These are phyloP conservation scores for Tieghemostelium lacteum DNA, from an alignment of 78 protist species.

Conservation along the genomic window DNA sequence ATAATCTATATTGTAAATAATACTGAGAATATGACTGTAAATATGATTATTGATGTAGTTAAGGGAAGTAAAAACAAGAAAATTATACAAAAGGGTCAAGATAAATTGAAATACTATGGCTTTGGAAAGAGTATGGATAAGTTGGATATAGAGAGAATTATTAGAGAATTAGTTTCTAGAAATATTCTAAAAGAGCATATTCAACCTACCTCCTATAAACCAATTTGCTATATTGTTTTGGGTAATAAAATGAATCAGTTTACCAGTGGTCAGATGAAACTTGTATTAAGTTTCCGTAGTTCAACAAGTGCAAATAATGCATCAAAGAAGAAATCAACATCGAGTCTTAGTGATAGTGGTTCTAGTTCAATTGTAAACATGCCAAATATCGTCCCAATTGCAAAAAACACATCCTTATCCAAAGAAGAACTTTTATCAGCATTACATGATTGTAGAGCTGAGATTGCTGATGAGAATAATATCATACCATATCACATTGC, in stretches of 20 bases:
- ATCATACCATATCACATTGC: not conserved
- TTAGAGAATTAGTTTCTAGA: not conserved
- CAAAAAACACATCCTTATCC: not conserved
- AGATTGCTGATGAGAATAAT: not conserved
- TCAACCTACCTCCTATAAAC: not conserved
- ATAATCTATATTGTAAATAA: not conserved
- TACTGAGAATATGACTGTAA: not conserved
- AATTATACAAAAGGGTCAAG: not conserved
- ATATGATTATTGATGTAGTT: not conserved
- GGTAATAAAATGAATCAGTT: not conserved
- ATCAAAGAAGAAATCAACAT: not conserved
- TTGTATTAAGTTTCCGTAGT: not conserved
- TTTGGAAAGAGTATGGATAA: not conserved
- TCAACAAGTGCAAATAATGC: not conserved
- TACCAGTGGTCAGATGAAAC: not conserved
- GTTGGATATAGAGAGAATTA: not conserved
- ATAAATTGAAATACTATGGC: not conserved
- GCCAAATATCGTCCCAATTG: too few species aligned
- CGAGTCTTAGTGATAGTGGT: not conserved
- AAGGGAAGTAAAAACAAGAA: not conserved
- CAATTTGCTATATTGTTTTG: not conserved
- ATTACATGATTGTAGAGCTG: not conserved
- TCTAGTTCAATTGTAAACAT: too few species aligned
- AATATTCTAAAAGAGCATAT: not conserved
- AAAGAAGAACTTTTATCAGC: not conserved